Percentiles rank a stretch among this genome's conserved stretches.
Evolutionary conservation across 1,139 yeast genomes (phyloP).

Genomic region (Sugiyamaella grinbergsii): DNA sequence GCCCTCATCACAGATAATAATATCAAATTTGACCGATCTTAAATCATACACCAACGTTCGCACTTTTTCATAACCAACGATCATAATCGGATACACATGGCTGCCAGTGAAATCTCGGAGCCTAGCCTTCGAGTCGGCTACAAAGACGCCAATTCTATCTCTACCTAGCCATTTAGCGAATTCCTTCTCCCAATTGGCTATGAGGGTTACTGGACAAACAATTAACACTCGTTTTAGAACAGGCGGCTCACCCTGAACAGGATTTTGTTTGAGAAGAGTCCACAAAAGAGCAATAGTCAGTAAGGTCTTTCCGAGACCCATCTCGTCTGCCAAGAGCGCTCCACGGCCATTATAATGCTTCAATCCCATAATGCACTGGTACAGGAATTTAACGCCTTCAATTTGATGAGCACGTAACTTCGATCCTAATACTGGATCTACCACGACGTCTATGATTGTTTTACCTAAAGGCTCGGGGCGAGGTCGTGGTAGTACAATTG

Average conservation of each 20-base stretch:
- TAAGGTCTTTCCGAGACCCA: slow-evolving; percentile 95
- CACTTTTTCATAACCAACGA: slow-evolving; percentile 86
- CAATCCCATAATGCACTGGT: slow-evolving; percentile 78
- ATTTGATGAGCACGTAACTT: slow-evolving; percentile 78
- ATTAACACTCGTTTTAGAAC: slow-evolving; percentile 62
- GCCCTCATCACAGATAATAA: slow-evolving; percentile 93
- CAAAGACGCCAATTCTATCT: slow-evolving; percentile 52
- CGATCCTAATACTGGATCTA: slow-evolving; percentile 65
- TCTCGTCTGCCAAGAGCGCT: slow-evolving; percentile 89
- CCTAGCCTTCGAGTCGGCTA: slow-evolving; percentile 49
- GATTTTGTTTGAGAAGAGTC: slow-evolving; percentile 80
- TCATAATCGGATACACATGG: slow-evolving; percentile 72
- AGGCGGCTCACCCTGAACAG: slow-evolving; percentile 49
- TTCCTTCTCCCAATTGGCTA: slow-evolving; percentile 86
- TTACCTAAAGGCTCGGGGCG: slow-evolving; percentile 22
- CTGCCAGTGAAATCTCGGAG: slow-evolving; percentile 67
- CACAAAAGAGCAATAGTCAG: slow-evolving; percentile 82
- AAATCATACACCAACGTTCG: slow-evolving; percentile 60
- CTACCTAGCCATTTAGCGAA: slow-evolving; percentile 86
- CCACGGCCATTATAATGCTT: slow-evolving; percentile 61
- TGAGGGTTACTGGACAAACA: slow-evolving; percentile 89
- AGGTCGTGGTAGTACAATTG: slow-evolving; percentile 52
- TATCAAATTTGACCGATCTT: slow-evolving; percentile 56
- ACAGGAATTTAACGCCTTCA: slow-evolving; percentile 79
- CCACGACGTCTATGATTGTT: slow-evolving; percentile 54